Percentiles rank a stretch among this genome's conserved stretches.
These are phyloP conservation scores for Alternaria sp. DNA, from an alignment of 2,329 filamentous ascomycete species.

Conservation along the genomic window DNA sequence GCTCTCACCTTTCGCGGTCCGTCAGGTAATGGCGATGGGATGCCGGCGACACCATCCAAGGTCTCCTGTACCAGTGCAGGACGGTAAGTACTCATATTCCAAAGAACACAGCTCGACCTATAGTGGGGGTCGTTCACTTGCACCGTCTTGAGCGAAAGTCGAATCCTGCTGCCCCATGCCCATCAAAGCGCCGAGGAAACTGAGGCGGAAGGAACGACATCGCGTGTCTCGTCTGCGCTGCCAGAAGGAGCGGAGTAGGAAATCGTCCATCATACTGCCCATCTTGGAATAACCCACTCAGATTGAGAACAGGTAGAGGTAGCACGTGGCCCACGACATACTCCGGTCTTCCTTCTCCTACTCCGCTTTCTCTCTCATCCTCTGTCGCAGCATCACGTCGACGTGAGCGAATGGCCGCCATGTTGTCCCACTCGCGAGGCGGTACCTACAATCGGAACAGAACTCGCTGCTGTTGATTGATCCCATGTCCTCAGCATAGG, in stretches of 20 bases:
- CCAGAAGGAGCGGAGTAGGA: neutral
- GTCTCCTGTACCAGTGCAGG: neutral
- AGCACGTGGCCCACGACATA: neutral
- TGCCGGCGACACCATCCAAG: neutral
- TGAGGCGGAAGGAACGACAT: neutral
- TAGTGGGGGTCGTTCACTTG: neutral
- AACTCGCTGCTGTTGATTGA: constrained; percentile 26
- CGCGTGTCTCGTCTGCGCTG: neutral
- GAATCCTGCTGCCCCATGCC: neutral
- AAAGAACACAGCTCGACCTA: neutral
- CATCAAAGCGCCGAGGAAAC: neutral
- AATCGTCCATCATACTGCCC: neutral
- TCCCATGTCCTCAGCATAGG: constrained; percentile 32
- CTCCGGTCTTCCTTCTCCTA: neutral
- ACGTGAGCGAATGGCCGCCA: constrained; percentile 31
- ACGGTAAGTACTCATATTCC: neutral
- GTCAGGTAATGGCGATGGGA: neutral
- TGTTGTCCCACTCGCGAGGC: constrained; percentile 11
- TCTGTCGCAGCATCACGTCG: neutral
- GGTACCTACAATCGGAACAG: constrained; percentile 28
- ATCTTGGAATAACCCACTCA: neutral
- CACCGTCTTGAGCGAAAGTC: neutral
- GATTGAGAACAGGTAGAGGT: neutral
- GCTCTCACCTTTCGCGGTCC: neutral
- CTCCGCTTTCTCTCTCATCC: neutral